Conservation (phyloP, 108 stramenopile species). For the Cyclostephanos tholiformis region DNA sequence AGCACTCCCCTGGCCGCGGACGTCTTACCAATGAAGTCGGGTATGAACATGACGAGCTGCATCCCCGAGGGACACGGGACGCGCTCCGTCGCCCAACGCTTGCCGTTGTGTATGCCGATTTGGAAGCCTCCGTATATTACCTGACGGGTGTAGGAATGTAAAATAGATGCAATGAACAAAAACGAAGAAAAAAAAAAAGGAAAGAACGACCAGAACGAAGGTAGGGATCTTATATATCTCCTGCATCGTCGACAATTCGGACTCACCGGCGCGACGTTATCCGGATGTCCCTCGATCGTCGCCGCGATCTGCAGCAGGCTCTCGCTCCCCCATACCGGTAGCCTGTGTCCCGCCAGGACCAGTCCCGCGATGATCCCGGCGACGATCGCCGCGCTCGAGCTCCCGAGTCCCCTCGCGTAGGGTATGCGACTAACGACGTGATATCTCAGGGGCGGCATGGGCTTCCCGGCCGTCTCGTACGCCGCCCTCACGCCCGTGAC, state of each 20-base stretch:
- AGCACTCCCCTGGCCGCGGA: conserved; percentile 88
- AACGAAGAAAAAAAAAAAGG: not conserved
- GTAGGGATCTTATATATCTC: no score
- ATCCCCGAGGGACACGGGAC: conserved; percentile 87
- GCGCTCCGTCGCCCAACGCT: conserved; percentile 95
- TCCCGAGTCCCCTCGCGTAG: conserved; percentile 95
- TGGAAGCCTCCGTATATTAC: conserved; percentile 98
- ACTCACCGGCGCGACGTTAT: conserved; percentile 95
- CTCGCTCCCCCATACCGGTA: conserved; percentile 95
- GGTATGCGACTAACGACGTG: conserved; percentile 94
- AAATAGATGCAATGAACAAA: not conserved
- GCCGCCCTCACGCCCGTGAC: conserved; percentile 93
- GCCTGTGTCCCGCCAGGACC: conserved; percentile 94
- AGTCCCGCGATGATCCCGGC: conserved; percentile 98
- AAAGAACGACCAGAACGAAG: not conserved
- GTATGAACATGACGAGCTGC: conserved; percentile 97
- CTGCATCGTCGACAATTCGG: not conserved
- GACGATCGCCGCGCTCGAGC: conserved; percentile 96
- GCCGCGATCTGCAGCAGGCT: conserved; percentile 96
- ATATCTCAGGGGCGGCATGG: conserved; percentile 90
- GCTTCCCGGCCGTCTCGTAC: conserved; percentile 92
- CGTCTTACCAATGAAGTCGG: conserved; percentile 88
- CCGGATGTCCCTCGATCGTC: conserved; percentile 98
- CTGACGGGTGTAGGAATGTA: conserved; percentile 1
- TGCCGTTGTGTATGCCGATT: conserved; percentile 96